Evolutionary conservation across 768 basidiomycete species (phyloP), one percentile per base, ranked within the genome.

Genomic region (Pleurotus giganteus): DNA sequence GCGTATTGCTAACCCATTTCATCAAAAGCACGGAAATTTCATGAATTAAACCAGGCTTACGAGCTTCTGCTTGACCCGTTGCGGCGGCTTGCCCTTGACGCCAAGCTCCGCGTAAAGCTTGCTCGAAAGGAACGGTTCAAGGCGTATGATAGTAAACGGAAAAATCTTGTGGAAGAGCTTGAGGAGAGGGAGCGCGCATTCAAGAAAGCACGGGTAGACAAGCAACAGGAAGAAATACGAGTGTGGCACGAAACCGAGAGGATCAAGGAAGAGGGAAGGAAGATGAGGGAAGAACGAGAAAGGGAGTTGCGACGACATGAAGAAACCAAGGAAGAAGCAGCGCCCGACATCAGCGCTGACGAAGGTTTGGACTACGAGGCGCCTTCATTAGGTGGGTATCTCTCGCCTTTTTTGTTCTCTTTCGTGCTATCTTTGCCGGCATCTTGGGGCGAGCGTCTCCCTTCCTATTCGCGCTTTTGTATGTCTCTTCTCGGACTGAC

Each of bases 1-100:
- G 36, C 49, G 49, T 29, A 12, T 45, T 37, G 5, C 50, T 56
- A 28, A 56, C 37, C 23, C 19, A 44, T 44, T 37, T 45, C n/a
- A 15, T 32, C n/a, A n/a, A 39, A 39, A 83, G 88, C 88, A 2
- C 79, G 84, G 54, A 88, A 90, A 65, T 93, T 94, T 63, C 91
- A 94, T 65, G 89, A 89, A 54, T 80, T 94, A 46, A 92, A 87
- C 53, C 83, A 84, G 57, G 89, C 91, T 0, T 88, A 90, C 61
- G 86, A 91, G 65, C 75, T 91, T 1, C 74, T 94, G 4, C 85
- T 92, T 54, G 91, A 93, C 61, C 91, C 91, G 3, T 69, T 89
- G 28, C 83, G 87, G 32, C 83, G 89, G 17, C 75, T 91, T 37
- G 90, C 88, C 0, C 74, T 94, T 52, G 89, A 94, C 63, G 88